phyloP scores from a whole-genome alignment of 2,329 filamentous ascomycete species.

The Aspergillus luchuensis region DNA sequence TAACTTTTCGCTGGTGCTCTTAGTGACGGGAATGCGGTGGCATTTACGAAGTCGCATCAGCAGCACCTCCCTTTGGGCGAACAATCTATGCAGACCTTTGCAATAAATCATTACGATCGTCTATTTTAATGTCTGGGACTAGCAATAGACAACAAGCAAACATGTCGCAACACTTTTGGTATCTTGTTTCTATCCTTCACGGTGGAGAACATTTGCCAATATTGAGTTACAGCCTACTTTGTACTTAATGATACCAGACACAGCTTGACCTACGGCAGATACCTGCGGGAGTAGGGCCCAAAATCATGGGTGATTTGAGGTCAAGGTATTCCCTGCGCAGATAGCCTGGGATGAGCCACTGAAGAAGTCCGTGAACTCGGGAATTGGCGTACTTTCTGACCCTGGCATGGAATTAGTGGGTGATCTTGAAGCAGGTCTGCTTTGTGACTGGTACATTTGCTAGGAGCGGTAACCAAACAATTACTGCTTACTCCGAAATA shows the following conservation, averaged over 20 bases:
- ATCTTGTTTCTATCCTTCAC: not conserved
- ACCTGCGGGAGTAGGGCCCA: not conserved
- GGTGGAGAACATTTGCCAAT: not conserved
- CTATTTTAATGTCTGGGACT: not conserved
- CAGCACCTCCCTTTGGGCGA: not conserved
- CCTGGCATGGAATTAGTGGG: conserved; percentile 2
- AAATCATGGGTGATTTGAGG: not conserved
- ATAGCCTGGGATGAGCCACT: not conserved
- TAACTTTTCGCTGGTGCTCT: conserved; percentile 3
- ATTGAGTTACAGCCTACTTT: not conserved
- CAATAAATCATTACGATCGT: conserved; percentile 4
- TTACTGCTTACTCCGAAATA: conserved; percentile 1
- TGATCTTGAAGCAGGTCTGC: not conserved
- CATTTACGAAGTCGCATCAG: not conserved
- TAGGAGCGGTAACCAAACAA: conserved; percentile 1
- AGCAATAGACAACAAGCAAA: conserved; percentile 3
- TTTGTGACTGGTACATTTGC: conserved; percentile 11
- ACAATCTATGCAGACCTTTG: conserved; percentile 3
- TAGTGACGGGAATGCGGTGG: conserved; percentile 5
- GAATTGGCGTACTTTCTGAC: not conserved
- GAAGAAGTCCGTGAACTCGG: not conserved
- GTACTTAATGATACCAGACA: not conserved
- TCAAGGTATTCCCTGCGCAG: not conserved
- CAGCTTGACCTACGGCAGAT: not conserved
- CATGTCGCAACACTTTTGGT: not conserved